Conservation (phyloP, 176 grass and related monocot genomes). For the Cenchrus americanus region DNA sequence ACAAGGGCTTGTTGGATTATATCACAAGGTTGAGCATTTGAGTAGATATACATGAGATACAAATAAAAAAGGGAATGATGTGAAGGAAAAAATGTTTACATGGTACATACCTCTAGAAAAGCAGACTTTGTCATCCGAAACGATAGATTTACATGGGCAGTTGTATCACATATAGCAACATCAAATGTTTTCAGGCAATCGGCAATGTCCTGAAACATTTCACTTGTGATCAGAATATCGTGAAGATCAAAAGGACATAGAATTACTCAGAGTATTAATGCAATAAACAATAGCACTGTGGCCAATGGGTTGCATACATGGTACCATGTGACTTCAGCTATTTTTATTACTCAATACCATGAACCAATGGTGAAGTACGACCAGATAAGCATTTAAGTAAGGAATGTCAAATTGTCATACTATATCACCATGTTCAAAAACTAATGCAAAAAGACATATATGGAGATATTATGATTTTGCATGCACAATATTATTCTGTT, state of each 20-base stretch:
- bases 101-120: constrained; percentile 70
- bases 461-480: constrained; percentile 5
- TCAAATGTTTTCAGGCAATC: constrained; percentile 67
- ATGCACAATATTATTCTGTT: constrained; percentile 1
- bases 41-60: constrained; percentile 17
- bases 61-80: neutral
- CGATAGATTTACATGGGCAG: constrained; percentile 75
- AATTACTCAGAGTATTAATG: neutral
- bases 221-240: constrained; percentile 27
- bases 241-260: neutral
- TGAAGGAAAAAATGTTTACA: neutral
- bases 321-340: constrained; percentile 22
- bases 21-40: neutral
- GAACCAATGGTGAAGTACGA: constrained; percentile 22
- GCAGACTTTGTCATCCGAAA: constrained; percentile 76
- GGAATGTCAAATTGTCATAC: neutral
- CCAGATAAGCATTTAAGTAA: constrained; percentile 36
- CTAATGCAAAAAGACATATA: neutral
- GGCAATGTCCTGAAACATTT: constrained; percentile 66
- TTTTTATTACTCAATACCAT: constrained; percentile 4
- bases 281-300: neutral
- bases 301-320: neutral
- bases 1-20: constrained; percentile 16
- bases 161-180: constrained; percentile 67
- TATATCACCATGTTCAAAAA: constrained; percentile 12